Conservation (phyloP, 2,329 filamentous ascomycete genomes). For the Periconia sp. region DNA sequence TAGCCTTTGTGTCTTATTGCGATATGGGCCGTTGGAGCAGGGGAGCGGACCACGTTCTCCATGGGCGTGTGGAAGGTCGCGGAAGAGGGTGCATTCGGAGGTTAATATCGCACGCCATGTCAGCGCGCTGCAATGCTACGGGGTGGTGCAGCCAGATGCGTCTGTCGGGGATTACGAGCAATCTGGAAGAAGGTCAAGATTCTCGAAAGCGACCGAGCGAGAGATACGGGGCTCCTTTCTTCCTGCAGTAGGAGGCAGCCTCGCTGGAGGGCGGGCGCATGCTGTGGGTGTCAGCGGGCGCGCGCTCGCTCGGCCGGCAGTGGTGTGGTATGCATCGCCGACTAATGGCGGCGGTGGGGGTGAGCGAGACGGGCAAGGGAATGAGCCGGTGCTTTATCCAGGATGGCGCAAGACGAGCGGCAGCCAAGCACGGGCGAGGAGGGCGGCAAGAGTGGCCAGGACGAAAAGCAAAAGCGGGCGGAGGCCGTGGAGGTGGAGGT, state of each 20-base stretch:
- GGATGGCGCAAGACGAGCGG: neutral
- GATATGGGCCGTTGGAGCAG: neutral
- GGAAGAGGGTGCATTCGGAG: slow-evolving; percentile 7
- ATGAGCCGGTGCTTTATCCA: slow-evolving; percentile 23
- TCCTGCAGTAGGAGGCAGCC: too few relatives aligned
- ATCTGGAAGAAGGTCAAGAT: slow-evolving; percentile 8
- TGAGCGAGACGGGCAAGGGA: slow-evolving; percentile 5
- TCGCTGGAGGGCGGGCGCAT: too few relatives aligned
- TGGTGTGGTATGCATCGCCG: too few relatives aligned
- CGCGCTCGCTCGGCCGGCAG: too few relatives aligned
- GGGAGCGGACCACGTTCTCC: slow-evolving; percentile 12
- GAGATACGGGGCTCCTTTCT: too few relatives aligned
- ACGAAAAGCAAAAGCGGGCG: too few relatives aligned
- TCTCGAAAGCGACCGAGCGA: too few relatives aligned
- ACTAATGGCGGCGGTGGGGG: slow-evolving; percentile 9
- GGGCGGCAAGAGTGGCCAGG: too few relatives aligned
- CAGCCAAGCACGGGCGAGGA: too few relatives aligned
- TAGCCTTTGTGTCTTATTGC: neutral
- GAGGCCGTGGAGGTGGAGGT: too few relatives aligned
- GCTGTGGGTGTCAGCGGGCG: too few relatives aligned
- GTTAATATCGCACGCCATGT: slow-evolving; percentile 9
- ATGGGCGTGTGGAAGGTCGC: slow-evolving; percentile 1
- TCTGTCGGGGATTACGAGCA: too few relatives aligned
- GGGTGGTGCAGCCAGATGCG: slow-evolving; percentile 13
- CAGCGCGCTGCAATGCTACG: slow-evolving; percentile 19